These are phyloP conservation scores for Trapa incisa DNA, from an alignment of 345 rosid species.

Conservation along the genomic window DNA sequence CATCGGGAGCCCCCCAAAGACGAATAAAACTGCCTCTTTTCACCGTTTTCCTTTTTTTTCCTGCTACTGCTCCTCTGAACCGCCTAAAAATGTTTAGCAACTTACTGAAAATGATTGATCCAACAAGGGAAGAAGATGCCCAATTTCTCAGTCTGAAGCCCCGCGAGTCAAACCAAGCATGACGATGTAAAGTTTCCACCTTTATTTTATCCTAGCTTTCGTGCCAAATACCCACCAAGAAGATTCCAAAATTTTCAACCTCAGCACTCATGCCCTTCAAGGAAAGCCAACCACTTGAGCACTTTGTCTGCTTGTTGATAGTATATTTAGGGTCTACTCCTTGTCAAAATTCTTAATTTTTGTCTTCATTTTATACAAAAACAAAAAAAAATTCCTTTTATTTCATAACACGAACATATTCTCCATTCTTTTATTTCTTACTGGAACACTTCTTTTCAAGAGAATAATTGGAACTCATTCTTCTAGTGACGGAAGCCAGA, in stretches of 20 bases:
- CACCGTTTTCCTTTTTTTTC: neutral
- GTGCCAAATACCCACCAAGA: slow-evolving; percentile 18
- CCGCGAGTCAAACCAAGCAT: slow-evolving; percentile 4
- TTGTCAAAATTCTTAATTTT: no score
- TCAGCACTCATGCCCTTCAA: slow-evolving; percentile 15
- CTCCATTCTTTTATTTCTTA: no score
- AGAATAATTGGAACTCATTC: no score
- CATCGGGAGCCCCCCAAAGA: neutral
- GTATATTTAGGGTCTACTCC: neutral
- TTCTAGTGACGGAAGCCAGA: no score
- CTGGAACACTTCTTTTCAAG: no score
- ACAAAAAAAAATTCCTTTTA: no score
- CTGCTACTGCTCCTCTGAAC: neutral
- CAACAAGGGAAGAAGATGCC: neutral
- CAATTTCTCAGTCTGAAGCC: slow-evolving; percentile 11
- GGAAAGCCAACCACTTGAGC: slow-evolving; percentile 15
- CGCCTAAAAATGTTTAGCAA: neutral
- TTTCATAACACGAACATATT: no score
- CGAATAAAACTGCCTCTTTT: neutral
- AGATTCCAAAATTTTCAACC: slow-evolving; percentile 20
- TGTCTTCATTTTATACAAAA: no score
- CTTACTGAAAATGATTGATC: neutral
- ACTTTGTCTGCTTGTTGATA: slow-evolving; percentile 13
- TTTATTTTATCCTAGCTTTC: neutral
- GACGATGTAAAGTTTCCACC: slow-evolving; percentile 11